Evolutionary conservation across 495 filamentous ascomycete genomes (phyloP).

Genomic region (Apiosordaria backusii): DNA sequence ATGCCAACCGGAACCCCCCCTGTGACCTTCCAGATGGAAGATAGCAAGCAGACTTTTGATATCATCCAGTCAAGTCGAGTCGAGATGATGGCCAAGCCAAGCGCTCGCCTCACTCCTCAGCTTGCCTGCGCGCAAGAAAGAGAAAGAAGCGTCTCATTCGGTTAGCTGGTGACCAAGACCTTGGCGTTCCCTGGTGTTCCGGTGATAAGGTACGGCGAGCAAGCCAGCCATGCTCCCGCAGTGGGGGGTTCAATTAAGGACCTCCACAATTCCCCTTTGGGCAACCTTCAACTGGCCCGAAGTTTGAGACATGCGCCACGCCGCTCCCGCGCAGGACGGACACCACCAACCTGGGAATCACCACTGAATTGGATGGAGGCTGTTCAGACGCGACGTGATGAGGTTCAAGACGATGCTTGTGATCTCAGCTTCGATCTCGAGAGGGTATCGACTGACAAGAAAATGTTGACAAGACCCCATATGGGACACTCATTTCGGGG

Average conservation of each 20-base stretch:
- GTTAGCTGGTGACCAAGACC: constrained; percentile 3
- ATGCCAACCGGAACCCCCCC: background rate
- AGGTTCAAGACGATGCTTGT: background rate
- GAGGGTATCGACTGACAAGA: too few species aligned
- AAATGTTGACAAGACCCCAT: background rate
- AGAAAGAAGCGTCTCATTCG: constrained; percentile 1
- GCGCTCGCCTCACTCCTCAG: constrained; percentile 8
- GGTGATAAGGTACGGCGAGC: constrained; percentile 6
- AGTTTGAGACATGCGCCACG: constrained; percentile 3
- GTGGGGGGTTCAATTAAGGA: constrained; percentile 5
- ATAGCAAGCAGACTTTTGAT: background rate
- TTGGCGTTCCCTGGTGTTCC: background rate
- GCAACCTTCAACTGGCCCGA: background rate
- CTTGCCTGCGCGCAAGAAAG: constrained; percentile 1
- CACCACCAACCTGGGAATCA: background rate
- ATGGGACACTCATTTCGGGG: background rate
- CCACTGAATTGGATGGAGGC: background rate
- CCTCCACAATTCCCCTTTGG: constrained; percentile 2
- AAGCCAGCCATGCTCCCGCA: background rate
- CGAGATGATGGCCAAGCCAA: background rate
- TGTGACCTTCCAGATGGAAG: background rate
- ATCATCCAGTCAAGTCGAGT: background rate
- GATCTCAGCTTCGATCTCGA: too few species aligned
- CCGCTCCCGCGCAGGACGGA: background rate
- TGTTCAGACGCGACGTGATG: background rate